phyloP scores from a whole-genome alignment of 176 grass and related monocot species.

The Eleusine indica region DNA sequence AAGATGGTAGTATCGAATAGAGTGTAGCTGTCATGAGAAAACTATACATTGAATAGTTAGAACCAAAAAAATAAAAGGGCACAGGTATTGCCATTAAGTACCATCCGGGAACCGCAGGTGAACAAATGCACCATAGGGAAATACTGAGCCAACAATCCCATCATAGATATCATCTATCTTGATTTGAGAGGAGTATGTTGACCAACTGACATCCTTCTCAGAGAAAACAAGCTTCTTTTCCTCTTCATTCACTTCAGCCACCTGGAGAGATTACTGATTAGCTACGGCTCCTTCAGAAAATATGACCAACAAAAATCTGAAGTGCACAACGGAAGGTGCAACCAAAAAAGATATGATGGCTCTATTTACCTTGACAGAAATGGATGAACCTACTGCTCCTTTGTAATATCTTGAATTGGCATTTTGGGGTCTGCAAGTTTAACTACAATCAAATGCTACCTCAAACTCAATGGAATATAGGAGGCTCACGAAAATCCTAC shows the following conservation, averaged over 20 bases:
- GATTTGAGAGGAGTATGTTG: slow-evolving; percentile 59
- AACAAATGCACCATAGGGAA: slow-evolving; percentile 92
- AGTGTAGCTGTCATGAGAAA: slow-evolving; percentile 36
- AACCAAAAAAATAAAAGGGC: not conserved
- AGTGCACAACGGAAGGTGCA: slow-evolving; percentile 9
- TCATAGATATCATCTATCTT: slow-evolving; percentile 62
- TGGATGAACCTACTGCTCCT: slow-evolving; percentile 69
- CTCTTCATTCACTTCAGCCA: slow-evolving; percentile 68
- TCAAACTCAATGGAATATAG: not conserved
- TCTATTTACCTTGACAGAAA: slow-evolving; percentile 85
- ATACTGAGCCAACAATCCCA: slow-evolving; percentile 71
- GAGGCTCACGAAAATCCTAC: too few relatives aligned
- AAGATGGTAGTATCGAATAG: slow-evolving; percentile 67
- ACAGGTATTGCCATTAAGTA: slow-evolving; percentile 38
- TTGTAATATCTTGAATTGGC: slow-evolving; percentile 78
- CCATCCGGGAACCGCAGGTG: slow-evolving; percentile 87
- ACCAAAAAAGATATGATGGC: not conserved
- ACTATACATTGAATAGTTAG: slow-evolving; percentile 1
- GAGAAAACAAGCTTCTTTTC: slow-evolving; percentile 87
- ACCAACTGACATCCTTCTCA: slow-evolving; percentile 82
- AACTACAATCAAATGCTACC: slow-evolving; percentile 13
- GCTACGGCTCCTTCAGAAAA: slow-evolving; percentile 9
- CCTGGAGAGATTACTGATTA: slow-evolving; percentile 49
- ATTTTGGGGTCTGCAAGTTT: slow-evolving; percentile 65
- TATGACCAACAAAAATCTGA: not conserved